Evolutionary conservation across 164 flowering plant species (phyloP).

Genomic region (Warburgia ugandensis): DNA sequence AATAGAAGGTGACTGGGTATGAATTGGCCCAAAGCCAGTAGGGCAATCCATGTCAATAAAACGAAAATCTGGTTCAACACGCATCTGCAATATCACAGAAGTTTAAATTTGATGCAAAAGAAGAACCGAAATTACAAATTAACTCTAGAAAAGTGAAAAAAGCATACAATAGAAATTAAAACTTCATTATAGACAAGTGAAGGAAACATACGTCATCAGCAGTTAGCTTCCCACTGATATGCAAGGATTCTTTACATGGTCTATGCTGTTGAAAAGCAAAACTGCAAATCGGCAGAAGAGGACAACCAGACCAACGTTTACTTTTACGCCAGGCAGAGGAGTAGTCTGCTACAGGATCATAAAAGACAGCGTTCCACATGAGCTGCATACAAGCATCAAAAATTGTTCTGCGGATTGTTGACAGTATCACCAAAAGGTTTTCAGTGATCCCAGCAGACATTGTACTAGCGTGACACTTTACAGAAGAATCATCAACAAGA

Average conservation of each 20-base stretch:
- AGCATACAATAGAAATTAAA: too few species aligned
- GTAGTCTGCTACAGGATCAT: slow-evolving; percentile 53
- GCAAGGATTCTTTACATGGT: slow-evolving; percentile 1
- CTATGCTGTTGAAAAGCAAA: slow-evolving; percentile 11
- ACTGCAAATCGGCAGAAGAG: slow-evolving; percentile 5
- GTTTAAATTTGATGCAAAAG: background rate
- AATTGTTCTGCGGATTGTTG: slow-evolving; percentile 26
- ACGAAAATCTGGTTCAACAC: slow-evolving; percentile 18
- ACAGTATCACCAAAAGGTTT: slow-evolving; percentile 34
- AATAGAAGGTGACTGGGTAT: slow-evolving; percentile 8
- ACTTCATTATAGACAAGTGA: background rate
- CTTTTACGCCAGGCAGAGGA: slow-evolving; percentile 59
- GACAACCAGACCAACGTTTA: slow-evolving; percentile 43
- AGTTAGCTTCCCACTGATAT: slow-evolving; percentile 8
- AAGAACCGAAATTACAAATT: background rate
- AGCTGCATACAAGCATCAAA: slow-evolving; percentile 65
- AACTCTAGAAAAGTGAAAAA: slow-evolving; percentile 1
- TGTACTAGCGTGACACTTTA: slow-evolving; percentile 7
- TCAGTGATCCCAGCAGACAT: slow-evolving; percentile 58
- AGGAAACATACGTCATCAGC: slow-evolving; percentile 30
- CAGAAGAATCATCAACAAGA: slow-evolving; percentile 7
- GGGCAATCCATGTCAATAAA: slow-evolving; percentile 38
- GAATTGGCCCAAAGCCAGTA: slow-evolving; percentile 44
- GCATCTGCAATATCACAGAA: slow-evolving; percentile 27
- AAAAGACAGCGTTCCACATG: slow-evolving; percentile 83